Base-by-base conservation (phyloP, 768 basidiomycete species). In the Termitomyces sp. region DNA sequence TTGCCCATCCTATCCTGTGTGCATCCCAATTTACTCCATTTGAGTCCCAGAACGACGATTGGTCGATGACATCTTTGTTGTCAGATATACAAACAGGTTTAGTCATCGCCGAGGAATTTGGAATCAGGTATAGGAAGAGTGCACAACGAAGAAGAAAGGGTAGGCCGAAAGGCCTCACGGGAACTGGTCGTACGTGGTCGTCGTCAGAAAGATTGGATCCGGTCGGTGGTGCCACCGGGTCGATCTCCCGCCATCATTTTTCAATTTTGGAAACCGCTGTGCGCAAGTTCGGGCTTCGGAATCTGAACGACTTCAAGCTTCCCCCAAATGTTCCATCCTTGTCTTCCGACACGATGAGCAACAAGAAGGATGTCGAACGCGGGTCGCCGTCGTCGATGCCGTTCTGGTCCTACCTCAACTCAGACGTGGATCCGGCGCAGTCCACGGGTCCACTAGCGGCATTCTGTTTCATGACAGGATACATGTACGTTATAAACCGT, bases 401-500 rank as follows among this genome's bases (percentile, higher is more conserved):
- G 33, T 65, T 78, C 38, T 79, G 76, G 77, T 55, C 68, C n/a
- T 73, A 75, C 56, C 66, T 81, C 35, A 74, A 72, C 63, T 60
- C 71, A 39, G 83, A 86, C 52, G 82, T 88, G 56, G 83, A 88
- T 64, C 79, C 85, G 1, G 74, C 73, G 7, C 71, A 74, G 52
- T 79, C 82, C 0, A 81, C 83, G 0, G 75, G 78, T 3, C 88
- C 85, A 3, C 71, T 90, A 64, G 77, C 84, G 1, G 84, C 81
- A 1, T 91, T 84, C 69, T 90, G 87, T 69, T 90, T 90, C 72
- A 90, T 91, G 89, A 90, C 89, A 3, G 89, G 89, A 9, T 89
- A 84, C 74, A 85, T 90, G 90, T 90, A 61, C 62, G 87, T 76
- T 54, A 24, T 33, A 42, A 45, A 48, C 58, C 22, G 12, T 22